Percentiles rank a stretch among this genome's conserved stretches.
These are phyloP conservation scores for Pseudogymnoascus sp. DNA, from an alignment of 2,329 filamentous ascomycete species.

Conservation along the genomic window DNA sequence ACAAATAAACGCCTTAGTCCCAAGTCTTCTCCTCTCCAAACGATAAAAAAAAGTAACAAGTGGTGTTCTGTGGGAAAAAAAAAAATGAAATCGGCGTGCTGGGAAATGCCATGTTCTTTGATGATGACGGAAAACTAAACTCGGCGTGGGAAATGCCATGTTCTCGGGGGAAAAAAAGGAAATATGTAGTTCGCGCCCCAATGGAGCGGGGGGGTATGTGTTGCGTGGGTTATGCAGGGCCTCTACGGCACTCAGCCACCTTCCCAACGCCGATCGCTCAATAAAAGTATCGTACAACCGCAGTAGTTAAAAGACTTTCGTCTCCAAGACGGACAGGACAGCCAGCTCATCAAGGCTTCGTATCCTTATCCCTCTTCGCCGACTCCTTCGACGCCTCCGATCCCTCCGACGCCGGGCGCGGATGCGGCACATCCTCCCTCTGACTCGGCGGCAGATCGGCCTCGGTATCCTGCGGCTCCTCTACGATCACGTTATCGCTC, in stretches of 20 bases:
- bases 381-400: background rate
- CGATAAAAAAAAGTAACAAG: background rate
- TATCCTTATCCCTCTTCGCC: background rate
- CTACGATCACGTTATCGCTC: conserved; percentile 39
- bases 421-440: conserved; percentile 7
- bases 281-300: background rate
- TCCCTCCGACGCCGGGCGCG: background rate
- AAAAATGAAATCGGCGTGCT: background rate
- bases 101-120: background rate
- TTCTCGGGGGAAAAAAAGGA: background rate
- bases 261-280: background rate
- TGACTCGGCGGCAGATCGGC: conserved; percentile 24
- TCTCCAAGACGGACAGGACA: background rate
- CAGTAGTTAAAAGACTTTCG: background rate
- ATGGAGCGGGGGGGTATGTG: background rate
- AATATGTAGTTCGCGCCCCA: background rate
- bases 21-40: background rate
- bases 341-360: background rate
- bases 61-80: background rate
- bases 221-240: background rate
- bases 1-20: background rate
- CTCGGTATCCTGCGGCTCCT: conserved; percentile 28
- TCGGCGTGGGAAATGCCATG: too few relatives aligned
- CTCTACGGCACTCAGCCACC: background rate
- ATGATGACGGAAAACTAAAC: background rate